Conservation (phyloP, 2,329 filamentous ascomycete genomes). For the Trichoderma sp. region DNA sequence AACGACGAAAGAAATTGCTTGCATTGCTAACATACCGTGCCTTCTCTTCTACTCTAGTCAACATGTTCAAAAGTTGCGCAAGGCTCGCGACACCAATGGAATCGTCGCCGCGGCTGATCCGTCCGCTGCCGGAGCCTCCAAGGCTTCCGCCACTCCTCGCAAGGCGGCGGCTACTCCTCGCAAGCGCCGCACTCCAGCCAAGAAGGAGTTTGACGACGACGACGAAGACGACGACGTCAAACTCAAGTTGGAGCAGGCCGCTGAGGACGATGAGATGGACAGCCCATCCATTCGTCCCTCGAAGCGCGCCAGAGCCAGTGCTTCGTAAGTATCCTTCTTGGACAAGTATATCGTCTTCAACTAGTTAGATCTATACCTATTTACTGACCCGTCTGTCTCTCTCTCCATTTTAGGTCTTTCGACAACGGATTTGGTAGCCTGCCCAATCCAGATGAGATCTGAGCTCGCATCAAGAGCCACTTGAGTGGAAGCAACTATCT, state of each 20-base stretch:
- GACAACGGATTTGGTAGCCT: neutral
- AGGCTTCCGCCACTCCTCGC: slow-evolving; percentile 29
- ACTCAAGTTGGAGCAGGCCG: slow-evolving; percentile 33
- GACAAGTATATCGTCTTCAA: neutral
- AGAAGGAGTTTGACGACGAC: slow-evolving; percentile 33
- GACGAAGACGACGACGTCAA: slow-evolving; percentile 31
- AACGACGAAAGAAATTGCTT: neutral
- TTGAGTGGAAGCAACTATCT: neutral
- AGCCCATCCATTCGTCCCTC: neutral
- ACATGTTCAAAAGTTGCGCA: slow-evolving; percentile 50
- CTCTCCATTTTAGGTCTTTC: neutral
- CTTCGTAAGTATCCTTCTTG: neutral
- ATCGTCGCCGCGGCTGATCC: slow-evolving; percentile 29
- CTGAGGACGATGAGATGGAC: slow-evolving; percentile 10
- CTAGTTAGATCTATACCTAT: no score
- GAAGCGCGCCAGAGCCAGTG: slow-evolving; percentile 32
- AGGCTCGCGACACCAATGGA: slow-evolving; percentile 36
- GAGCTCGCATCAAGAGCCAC: neutral
- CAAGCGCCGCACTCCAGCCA: slow-evolving; percentile 36
- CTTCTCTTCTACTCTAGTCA: slow-evolving; percentile 38
- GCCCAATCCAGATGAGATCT: neutral
- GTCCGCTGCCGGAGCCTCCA: slow-evolving; percentile 19
- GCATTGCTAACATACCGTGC: slow-evolving; percentile 28
- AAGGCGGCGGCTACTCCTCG: slow-evolving; percentile 31
- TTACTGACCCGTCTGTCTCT: neutral